Evolutionary conservation across 2,329 filamentous ascomycete species (phyloP).

Genomic region (Cladosporium sp.): DNA sequence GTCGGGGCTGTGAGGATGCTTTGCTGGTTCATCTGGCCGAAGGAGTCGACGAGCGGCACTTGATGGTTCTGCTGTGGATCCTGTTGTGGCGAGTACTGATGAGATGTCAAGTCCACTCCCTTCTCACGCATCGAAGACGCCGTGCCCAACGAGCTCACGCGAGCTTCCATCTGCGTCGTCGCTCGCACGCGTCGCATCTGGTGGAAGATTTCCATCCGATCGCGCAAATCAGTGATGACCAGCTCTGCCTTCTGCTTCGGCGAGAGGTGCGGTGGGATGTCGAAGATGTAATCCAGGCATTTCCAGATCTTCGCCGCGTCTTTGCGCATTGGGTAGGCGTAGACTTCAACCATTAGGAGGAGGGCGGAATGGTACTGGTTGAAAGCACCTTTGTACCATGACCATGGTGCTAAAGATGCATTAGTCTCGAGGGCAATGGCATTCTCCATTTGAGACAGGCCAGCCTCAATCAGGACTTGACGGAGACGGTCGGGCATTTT

Average conservation of each 20-base stretch:
- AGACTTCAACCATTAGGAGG: slow-evolving; percentile 64
- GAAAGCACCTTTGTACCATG: slow-evolving; percentile 67
- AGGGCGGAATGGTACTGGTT: slow-evolving; percentile 70
- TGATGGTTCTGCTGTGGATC: not conserved
- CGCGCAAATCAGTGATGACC: slow-evolving; percentile 60
- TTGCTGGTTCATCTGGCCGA: slow-evolving; percentile 11
- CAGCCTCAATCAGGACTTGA: slow-evolving; percentile 60
- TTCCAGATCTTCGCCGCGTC: slow-evolving; percentile 65
- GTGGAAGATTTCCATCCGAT: slow-evolving; percentile 58
- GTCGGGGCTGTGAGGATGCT: slow-evolving; percentile 7
- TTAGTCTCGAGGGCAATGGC: slow-evolving; percentile 52
- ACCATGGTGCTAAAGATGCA: slow-evolving; percentile 54
- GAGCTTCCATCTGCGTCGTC: slow-evolving; percentile 29
- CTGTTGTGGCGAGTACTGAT: not conserved
- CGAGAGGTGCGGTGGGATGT: slow-evolving; percentile 50
- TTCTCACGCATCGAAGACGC: slow-evolving; percentile 10
- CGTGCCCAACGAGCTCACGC: slow-evolving; percentile 16
- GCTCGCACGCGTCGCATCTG: slow-evolving; percentile 49
- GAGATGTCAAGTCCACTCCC: not conserved
- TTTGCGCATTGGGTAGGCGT: slow-evolving; percentile 52
- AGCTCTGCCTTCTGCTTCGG: slow-evolving; percentile 56
- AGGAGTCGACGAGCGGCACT: slow-evolving; percentile 4
- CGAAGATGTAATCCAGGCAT: slow-evolving; percentile 69
- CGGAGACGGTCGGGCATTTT: slow-evolving; percentile 60
- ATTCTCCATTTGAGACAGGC: slow-evolving; percentile 51